Conservation (phyloP, 352 stramenopile genomes). For the Thraustotheca clavata region DNA sequence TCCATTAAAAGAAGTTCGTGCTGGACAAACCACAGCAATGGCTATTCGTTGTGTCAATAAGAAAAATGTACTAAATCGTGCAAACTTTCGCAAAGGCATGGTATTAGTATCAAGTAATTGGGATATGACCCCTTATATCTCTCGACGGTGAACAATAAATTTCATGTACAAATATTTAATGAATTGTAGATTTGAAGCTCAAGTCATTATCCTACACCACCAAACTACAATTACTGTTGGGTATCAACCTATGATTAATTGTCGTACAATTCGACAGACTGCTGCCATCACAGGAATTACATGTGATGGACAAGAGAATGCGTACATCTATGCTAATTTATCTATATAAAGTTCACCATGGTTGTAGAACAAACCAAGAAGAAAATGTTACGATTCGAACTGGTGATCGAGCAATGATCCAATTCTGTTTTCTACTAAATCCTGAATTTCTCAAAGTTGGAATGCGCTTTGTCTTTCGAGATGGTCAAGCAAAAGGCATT, state of each 20-base stretch:
- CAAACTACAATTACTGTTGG: constrained; percentile 89
- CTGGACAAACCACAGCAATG: constrained; percentile 79
- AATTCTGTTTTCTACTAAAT: constrained; percentile 87
- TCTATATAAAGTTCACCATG: not conserved
- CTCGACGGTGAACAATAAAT: constrained; percentile 27
- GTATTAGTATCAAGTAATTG: constrained; percentile 78
- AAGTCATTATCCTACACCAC: constrained; percentile 92
- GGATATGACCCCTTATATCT: constrained; percentile 65
- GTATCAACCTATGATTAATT: constrained; percentile 95
- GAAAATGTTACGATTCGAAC: constrained; percentile 82
- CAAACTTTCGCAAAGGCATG: constrained; percentile 91
- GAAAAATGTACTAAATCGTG: constrained; percentile 67
- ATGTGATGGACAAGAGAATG: not conserved
- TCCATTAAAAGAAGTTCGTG: constrained; percentile 77
- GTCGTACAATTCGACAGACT: constrained; percentile 86
- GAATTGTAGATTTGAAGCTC: constrained; percentile 76
- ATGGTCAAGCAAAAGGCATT: constrained; percentile 96
- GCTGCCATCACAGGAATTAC: constrained; percentile 85
- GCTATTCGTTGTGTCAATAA: constrained; percentile 86
- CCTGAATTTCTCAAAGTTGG: constrained; percentile 95
- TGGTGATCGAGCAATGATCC: constrained; percentile 81
- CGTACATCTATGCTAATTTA: constrained; percentile 21
- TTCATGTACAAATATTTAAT: not conserved
- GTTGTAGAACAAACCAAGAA: constrained; percentile 17
- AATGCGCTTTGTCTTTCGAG: constrained; percentile 96